phyloP scores from a whole-genome alignment of 768 basidiomycete species.

The Amanita subjunquillea region DNA sequence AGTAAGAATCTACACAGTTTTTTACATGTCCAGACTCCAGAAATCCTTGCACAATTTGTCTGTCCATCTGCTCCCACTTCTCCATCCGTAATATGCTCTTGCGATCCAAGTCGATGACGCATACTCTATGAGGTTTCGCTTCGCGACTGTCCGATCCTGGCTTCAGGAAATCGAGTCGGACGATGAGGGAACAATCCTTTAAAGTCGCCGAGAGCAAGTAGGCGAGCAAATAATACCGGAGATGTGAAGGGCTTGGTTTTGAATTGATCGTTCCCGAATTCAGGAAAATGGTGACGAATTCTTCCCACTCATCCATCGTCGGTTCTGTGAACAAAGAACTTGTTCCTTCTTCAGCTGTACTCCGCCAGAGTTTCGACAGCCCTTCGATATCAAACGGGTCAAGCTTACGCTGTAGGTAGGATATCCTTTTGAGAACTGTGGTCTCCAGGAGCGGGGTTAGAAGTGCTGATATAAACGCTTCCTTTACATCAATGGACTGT shows the following conservation, averaged over 20 bases:
- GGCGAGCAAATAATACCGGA: constrained; percentile 59
- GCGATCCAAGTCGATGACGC: constrained; percentile 79
- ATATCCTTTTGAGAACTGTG: constrained; percentile 43
- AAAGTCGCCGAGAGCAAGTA: constrained; percentile 88
- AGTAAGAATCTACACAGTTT: background rate
- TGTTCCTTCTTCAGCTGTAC: background rate
- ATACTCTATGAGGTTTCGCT: constrained; percentile 27
- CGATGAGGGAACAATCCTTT: constrained; percentile 82
- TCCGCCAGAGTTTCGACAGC: constrained; percentile 36
- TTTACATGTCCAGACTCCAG: background rate
- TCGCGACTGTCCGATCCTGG: background rate
- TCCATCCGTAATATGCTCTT: constrained; percentile 58
- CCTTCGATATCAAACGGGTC: constrained; percentile 85
- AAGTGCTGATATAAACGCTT: constrained; percentile 41
- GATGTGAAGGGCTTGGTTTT: constrained; percentile 27
- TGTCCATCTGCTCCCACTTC: constrained; percentile 70
- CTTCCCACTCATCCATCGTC: constrained; percentile 50
- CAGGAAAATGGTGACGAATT: constrained; percentile 48
- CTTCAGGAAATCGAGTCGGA: constrained; percentile 23
- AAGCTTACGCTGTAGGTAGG: constrained; percentile 59
- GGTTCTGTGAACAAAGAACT: constrained; percentile 31
- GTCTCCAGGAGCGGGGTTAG: constrained; percentile 37
- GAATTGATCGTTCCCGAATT: constrained; percentile 21
- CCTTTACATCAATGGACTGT: constrained; percentile 19
- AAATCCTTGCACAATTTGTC: constrained; percentile 31